Base-by-base conservation (phyloP, 2,329 filamentous ascomycete species). In the Byssothecium circinans region DNA sequence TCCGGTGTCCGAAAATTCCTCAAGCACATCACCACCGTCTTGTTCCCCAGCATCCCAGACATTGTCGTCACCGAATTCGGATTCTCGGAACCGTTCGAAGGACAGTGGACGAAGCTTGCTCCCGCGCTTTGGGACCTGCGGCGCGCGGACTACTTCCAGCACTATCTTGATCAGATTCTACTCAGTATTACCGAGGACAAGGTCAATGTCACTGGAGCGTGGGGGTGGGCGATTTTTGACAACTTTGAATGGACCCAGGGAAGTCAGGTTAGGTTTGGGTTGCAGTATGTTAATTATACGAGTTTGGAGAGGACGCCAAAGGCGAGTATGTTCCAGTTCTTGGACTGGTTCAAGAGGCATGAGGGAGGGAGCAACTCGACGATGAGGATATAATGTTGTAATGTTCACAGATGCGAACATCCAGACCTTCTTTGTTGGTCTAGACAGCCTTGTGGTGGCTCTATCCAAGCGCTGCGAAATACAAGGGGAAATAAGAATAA, bases 231-330 rank as follows among this genome's bases (percentile, higher is more conserved):
- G 3, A 67, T 74, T 40, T 65, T 68, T 41, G 73, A 75, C 42
- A 75, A 75, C 41, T 74, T 72, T 33, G 73, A 75, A 54, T 75
- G 73, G 72, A 45, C 52, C 4, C 49, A 64, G 18, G 75, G 75
- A 2, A 63, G 57, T 1, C 53, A 53, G 17, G 67, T 69, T 4
- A 53, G 70, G 43, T 75, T 75, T 48, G 73, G 73, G 8, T 38
- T 75, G 55, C 72, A 75, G 61, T 73, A 75, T 52, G 64, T 75
- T 6, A 71, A 75, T 45, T 74, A 74, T 39, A 69, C 65, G 19
- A 68, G 62, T 37, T 51, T 75, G 49, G 69, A 69, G 53, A 59
- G 73, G 49, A 69, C 65, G 32, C 72, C 72, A 1, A 75, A 75
- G 54, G 73, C 72, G 2, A 73, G 67, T 41, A 51, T 73, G 58